Evolutionary conservation across 192 early-diverging fungal species (phyloP), one percentile per base, ranked within the genome.

Genomic region (Glomus cerebriforme): DNA sequence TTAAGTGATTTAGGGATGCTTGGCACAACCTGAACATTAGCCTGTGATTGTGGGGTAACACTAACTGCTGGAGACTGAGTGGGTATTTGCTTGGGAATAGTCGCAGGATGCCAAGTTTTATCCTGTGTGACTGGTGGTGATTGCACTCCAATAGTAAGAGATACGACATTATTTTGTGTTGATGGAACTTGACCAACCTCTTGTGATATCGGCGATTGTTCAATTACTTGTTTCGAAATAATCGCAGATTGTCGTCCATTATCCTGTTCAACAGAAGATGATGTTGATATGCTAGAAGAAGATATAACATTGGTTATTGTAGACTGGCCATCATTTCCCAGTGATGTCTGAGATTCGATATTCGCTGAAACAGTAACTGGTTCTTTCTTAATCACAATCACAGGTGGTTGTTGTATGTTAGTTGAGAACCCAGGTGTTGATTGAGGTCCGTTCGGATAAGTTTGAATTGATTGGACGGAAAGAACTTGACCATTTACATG

Each of bases 341-440:
- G 35, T 10, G 45, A 35, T 43, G 39, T 12, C 12, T 43, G 39
- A 4, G 69, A 72, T 43, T 45, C 43, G 43, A 43, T 13, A 24
- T 35, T 34, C 4, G 8, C n/a, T 19, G 59, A 37, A 26, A 59
- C 45, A 72, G 67, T 34, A 45, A 37, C 27, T 17, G 59, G 24
- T 10, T 49, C 47, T 19, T 59, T 5, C 7, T 17, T 60, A n/a
- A 19, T 31, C 6, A 49, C 26, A 60, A 3, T 13, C 10, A 31
- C 9, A n/a, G n/a, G 27, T 27, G 78, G 12, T 54, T 45, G 37
- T 45, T 45, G 37, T 45, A 72, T 72, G 22, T 76, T 84, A 59
- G 75, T 54, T 15, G 83, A 64, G 26, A 81, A 79, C 37, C 81
- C 70, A 54, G 80, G 45, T 37, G 58, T 58, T 37, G 34, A 64